Base-by-base conservation (phyloP, 495 filamentous ascomycete species). In the Astrocystis sublimbata region DNA sequence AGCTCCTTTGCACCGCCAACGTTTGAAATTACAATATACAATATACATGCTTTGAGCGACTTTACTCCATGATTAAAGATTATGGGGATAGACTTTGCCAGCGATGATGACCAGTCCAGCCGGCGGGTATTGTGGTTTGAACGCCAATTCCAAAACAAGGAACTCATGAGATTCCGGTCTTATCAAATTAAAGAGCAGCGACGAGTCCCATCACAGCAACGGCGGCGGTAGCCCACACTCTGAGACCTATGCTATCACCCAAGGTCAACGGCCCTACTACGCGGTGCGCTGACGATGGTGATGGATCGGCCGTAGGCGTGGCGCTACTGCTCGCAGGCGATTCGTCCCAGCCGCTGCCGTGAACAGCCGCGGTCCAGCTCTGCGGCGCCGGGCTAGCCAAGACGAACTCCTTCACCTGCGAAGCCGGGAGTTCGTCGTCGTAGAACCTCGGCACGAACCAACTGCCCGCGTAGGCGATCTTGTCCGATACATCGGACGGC, bases 311-410 rank as follows among this genome's bases (percentile, higher is more conserved):
- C 2, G 31, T 38, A 2, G 50, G 12, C 4, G 50, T 53, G 12
- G 50, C 31, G 19, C 12, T 12, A 21, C 33, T 53, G 38, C 50
- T 36, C 50, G 50, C 35, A 21, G 38, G 9, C 10, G 10, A 3
- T 33, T 38, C 8, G 51, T 43, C 54, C 17, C 36, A 62, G 10
- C 36, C 54, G 19, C 62, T 45, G 3, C 43, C 43, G n/a, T n/a
- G n/a, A 17, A 59, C 65, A 23, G 67, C 67, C 0, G 61, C 41
- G 1, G 65, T 69, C 67, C 64, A 67, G 26, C 65, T 67, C 1
- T 62, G 49, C 13, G 65, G 64, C 13, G 65, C 67, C 6, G 64
- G 53, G 42, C 41, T 47, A 17, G 67, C 65, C 55, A 65, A 65
- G 12, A 67, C 59, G 4, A 62, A 58, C 33, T 43, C 24, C 4